These are phyloP conservation scores for Hymenoscyphus fructigenus DNA, from an alignment of 2,329 filamentous ascomycete species.

Conservation along the genomic window DNA sequence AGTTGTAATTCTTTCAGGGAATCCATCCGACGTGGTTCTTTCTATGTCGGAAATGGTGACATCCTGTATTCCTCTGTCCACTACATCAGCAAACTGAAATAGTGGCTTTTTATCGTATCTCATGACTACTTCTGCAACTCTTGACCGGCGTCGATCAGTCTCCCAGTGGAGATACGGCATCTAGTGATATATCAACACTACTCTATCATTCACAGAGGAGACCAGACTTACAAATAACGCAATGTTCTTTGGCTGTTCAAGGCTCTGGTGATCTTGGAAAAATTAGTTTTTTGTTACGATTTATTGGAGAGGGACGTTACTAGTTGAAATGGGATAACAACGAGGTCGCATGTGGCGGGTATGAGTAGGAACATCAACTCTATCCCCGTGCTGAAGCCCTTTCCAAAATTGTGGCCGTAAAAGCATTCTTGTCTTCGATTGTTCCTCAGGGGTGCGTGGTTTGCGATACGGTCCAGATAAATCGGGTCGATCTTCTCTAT, in stretches of 20 bases:
- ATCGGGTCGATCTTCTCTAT: conserved; percentile 5
- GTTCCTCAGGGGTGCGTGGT: conserved; percentile 7
- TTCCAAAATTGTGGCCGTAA: conserved; percentile 24
- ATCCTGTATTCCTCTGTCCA: not conserved
- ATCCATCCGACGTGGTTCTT: not conserved
- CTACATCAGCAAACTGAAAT: conserved; percentile 13
- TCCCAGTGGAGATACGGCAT: conserved; percentile 36
- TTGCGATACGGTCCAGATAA: conserved; percentile 12
- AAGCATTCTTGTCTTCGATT: conserved; percentile 20
- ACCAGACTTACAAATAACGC: conserved; percentile 20
- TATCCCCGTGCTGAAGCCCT: conserved; percentile 21
- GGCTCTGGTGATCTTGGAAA: conserved; percentile 9
- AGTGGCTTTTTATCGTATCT: conserved; percentile 13
- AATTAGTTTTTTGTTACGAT: not conserved
- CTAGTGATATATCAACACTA: conserved; percentile 15
- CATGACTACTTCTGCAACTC: conserved; percentile 17
- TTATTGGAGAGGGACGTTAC: conserved; percentile 4
- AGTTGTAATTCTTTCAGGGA: not conserved
- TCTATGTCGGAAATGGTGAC: not conserved
- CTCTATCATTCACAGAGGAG: not conserved
- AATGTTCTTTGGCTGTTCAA: conserved; percentile 18
- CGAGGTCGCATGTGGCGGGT: conserved; percentile 25
- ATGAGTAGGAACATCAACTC: conserved; percentile 19
- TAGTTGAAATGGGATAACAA: conserved; percentile 21
- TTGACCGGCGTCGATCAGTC: conserved; percentile 25